A percentile compares a stretch with the other conserved stretches of the same genome.
phyloP scores from a whole-genome alignment of 306 rosid species.

The Dicorynia guianensis region DNA sequence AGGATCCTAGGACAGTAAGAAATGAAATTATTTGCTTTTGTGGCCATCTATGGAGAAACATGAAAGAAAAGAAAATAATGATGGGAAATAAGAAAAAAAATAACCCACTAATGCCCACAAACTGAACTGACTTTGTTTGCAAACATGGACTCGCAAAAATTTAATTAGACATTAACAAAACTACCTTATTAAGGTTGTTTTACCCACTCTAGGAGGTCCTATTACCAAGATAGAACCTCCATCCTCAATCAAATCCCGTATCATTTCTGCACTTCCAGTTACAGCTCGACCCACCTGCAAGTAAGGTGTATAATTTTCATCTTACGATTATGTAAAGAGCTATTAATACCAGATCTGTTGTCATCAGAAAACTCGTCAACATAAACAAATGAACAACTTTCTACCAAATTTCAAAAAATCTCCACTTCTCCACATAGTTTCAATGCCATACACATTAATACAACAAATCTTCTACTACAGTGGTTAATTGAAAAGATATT shows the following conservation, averaged over 20 bases:
- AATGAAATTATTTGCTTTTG: neutral
- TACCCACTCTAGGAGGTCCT: constrained; percentile 99
- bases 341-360: constrained; percentile 94
- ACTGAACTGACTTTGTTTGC: constrained; percentile 16
- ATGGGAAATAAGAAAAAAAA: neutral
- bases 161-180: constrained; percentile 5
- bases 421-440: constrained; percentile 20
- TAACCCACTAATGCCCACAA: neutral
- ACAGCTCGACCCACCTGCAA: constrained; percentile 96
- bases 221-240: constrained; percentile 93
- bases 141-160: neutral
- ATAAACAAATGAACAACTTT: constrained; percentile 47
- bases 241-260: constrained; percentile 78
- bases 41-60: constrained; percentile 18
- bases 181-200: constrained; percentile 96
- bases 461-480: neutral
- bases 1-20: neutral
- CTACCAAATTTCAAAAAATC: neutral
- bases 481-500: neutral
- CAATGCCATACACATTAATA: neutral
- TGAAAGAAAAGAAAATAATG: neutral
- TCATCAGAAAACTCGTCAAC: constrained; percentile 99
- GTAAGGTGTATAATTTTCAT: constrained; percentile 93
- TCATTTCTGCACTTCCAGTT: constrained; percentile 87
- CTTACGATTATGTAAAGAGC: constrained; percentile 93